Evolutionary conservation across 192 early-diverging fungal genomes (phyloP), one percentile per base, ranked within the genome.

Genomic region (Pilobolus umbonatus): DNA sequence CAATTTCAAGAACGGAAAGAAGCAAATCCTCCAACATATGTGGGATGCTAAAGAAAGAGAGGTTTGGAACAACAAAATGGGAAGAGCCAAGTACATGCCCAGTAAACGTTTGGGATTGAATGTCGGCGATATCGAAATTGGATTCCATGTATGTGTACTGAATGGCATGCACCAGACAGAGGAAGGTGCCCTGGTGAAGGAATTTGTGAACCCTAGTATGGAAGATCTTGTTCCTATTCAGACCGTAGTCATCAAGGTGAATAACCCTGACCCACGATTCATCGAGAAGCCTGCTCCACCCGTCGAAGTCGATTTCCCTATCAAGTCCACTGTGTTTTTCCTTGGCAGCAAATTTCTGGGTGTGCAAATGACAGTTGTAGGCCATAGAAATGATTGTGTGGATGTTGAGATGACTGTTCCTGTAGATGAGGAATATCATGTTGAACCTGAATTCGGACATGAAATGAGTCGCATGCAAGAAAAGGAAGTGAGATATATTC

Each of bases 321-420:
- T 86, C 10, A 62, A 65, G 2, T 81, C 82, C 3, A 74, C 76
- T 15, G 85, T 93, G 3, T 95, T 96, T 66, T 94, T 94, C 68
- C 67, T 98, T 50, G 90, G 88, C 9, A 65, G 68, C 43, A 67
- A 71, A 3, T 75, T 83, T 43, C 96, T 92, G 58, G 96, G 96
- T 39, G 65, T 78, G 12, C 74, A 78, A 2, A 87, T 77, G 7
- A 80, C 82, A 17, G 85, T 98, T 21, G 69, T 76, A 54, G 84
- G 80, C 0, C 79, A 90, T 58, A 36, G 66, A 1, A 65, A 74
- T 2, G 32, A 52, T 5, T 50, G 57, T 1, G 48, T 80, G 5
- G 75, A 76, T 30, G 64, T 81, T 35, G 64, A 75, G 40, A 60
- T 79, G 29, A 21, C 69, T 22, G 79, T 75, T 49, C 76, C 24